Base-by-base conservation (phyloP, 768 basidiomycete genomes). In the Russula brevipes region DNA sequence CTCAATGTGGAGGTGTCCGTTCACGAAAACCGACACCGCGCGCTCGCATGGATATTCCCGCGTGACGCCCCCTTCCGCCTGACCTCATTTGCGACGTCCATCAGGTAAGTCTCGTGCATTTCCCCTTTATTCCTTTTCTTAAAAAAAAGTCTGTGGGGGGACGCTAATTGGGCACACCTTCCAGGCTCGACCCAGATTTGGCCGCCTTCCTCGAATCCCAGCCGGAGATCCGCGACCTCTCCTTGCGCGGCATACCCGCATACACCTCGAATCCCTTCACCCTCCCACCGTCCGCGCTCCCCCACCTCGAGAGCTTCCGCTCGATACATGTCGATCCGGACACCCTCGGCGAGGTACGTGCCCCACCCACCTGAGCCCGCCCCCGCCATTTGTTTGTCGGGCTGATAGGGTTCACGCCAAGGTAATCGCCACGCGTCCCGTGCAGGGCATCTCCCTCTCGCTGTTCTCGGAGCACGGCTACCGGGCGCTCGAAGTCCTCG, bases 181-280 rank as follows among this genome's bases (percentile, higher is more conserved):
- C 1, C n/a, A 66, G 66, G 17, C 44, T 65, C 68, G 79, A 80
- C 24, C 24, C 24, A 24, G 24, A 24, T 24, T 24, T 24, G 24
- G 24, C 24, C 24, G 24, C 24, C 24, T 24, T 24, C 24, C 24
- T 24, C 24, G 24, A 24, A 1, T 24, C 24, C 24, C 24, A 24
- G 24, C 24, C 24, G 1, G 24, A 24, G 24, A 24, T 24, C 24
- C 24, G 24, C 24, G 24, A 24, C 24, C 24, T 24, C 46, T 81
- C 81, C 11, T 76, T 87, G 30, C 76, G 84, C 24, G 85, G 84
- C 0, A 79, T 80, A 65, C 78, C 78, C 60, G 73, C 75, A 58
- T 76, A 73, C 35, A 70, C 62, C 57, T 42, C 62, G 11, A n/a
- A 42, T 5, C 45, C 66, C 3, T 74, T 76, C 45, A 57, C 69